These are phyloP conservation scores for Fraxinus platypoda DNA, from an alignment of 305 asterid species.

Conservation along the genomic window DNA sequence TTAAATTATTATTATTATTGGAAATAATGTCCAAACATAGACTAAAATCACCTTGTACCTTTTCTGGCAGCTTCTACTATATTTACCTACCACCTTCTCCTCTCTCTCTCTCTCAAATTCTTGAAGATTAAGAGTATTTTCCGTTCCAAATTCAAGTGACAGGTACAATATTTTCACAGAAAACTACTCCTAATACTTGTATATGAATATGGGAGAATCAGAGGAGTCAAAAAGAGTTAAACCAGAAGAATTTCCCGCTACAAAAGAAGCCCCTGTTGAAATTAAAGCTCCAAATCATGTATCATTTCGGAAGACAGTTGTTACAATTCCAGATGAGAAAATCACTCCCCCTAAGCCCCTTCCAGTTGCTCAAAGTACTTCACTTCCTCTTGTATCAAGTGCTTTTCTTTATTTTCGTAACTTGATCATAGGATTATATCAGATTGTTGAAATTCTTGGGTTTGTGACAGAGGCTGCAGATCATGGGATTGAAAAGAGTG, in stretches of 20 bases:
- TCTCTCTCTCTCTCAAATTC: background rate
- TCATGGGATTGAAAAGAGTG: conserved; percentile 20
- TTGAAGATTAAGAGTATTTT: background rate
- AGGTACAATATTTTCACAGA: background rate
- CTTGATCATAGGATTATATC: background rate
- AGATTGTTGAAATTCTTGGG: background rate
- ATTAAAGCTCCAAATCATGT: conserved; percentile 16
- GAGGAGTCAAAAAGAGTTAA: conserved; percentile 24
- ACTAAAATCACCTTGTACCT: background rate
- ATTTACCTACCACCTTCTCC: conserved; percentile 31
- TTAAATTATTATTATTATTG: too few species aligned
- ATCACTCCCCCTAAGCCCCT: conserved; percentile 13
- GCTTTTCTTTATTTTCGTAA: background rate
- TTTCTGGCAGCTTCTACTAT: conserved; percentile 33
- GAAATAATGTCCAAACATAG: background rate
- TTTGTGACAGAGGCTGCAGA: conserved; percentile 23
- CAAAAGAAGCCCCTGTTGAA: conserved; percentile 18
- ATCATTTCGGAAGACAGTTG: conserved; percentile 22
- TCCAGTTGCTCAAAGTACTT: conserved; percentile 20
- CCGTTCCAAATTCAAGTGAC: background rate
- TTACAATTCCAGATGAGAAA: conserved; percentile 9
- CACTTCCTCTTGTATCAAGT: background rate
- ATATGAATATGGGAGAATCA: conserved; percentile 33
- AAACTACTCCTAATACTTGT: background rate
- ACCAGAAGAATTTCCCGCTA: background rate